phyloP scores from a whole-genome alignment of 495 filamentous ascomycete genomes.

The Ramalina intermedia region DNA sequence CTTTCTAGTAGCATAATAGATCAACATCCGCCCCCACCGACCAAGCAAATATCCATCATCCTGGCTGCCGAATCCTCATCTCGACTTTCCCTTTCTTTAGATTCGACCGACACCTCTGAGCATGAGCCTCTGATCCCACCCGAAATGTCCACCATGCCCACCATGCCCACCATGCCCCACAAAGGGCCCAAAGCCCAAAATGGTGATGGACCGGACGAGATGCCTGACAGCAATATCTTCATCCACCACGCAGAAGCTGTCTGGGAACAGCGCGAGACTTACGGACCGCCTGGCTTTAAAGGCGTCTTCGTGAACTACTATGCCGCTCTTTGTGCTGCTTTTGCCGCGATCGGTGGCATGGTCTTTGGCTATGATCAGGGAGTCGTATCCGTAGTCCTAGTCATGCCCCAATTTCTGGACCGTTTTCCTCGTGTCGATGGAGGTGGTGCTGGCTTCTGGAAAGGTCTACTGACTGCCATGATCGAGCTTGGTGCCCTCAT shows the following conservation, averaged over 20 bases:
- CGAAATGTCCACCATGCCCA: background rate
- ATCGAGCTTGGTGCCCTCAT: conserved; percentile 43
- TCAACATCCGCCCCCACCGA: too few species aligned
- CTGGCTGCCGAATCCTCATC: too few species aligned
- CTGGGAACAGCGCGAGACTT: conserved; percentile 25
- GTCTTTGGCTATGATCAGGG: conserved; percentile 45
- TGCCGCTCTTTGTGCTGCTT: conserved; percentile 37
- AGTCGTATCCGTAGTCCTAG: conserved; percentile 41
- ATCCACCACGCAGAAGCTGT: conserved; percentile 31
- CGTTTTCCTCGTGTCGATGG: conserved; percentile 31
- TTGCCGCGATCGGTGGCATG: conserved; percentile 40
- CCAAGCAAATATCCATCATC: too few species aligned
- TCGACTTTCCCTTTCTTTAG: too few species aligned
- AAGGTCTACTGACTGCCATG: conserved; percentile 46
- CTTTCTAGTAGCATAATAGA: too few species aligned
- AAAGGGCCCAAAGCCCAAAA: background rate
- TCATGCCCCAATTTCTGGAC: conserved; percentile 42
- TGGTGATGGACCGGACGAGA: background rate
- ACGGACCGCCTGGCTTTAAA: conserved; percentile 30
- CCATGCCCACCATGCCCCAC: background rate
- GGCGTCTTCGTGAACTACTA: conserved; percentile 37
- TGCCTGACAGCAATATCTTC: conserved; percentile 11
- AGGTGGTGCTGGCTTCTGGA: conserved; percentile 39
- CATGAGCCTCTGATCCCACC: too few species aligned
- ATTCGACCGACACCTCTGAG: too few species aligned